A percentile compares a stretch with the other conserved stretches of the same genome.
phyloP scores from a whole-genome alignment of 768 basidiomycete species.

The Collybia sp. region DNA sequence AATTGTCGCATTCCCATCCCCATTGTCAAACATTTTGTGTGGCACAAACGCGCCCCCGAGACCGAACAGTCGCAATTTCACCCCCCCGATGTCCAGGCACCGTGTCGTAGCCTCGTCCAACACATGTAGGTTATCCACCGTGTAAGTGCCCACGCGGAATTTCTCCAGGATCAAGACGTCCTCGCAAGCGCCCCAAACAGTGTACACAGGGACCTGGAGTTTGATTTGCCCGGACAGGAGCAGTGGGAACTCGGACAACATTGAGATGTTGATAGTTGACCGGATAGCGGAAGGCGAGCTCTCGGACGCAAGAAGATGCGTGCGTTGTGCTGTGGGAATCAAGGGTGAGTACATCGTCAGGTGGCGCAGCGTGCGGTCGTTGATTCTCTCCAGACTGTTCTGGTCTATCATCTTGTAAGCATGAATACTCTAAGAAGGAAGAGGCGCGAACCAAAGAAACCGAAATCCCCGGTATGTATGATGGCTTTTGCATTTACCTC shows the following conservation, averaged over 20 bases:
- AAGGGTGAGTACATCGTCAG: slow-evolving; percentile 95
- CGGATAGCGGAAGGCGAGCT: slow-evolving; percentile 72
- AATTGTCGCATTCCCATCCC: slow-evolving; percentile 93
- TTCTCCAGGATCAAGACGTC: slow-evolving; percentile 92
- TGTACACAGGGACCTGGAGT: slow-evolving; percentile 89
- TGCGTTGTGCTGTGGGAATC: slow-evolving; percentile 77
- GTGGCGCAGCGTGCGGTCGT: slow-evolving; percentile 94
- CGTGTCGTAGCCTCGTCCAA: slow-evolving; percentile 96
- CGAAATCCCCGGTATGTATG: slow-evolving; percentile 98
- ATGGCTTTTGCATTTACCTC: slow-evolving; percentile 89
- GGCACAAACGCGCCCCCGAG: slow-evolving; percentile 92
- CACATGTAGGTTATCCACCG: slow-evolving; percentile 86
- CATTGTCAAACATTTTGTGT: slow-evolving; percentile 94
- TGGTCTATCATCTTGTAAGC: slow-evolving; percentile 48
- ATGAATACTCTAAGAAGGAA: background rate
- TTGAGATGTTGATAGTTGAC: slow-evolving; percentile 65
- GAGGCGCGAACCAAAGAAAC: slow-evolving; percentile 75
- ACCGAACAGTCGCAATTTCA: slow-evolving; percentile 92
- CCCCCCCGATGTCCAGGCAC: slow-evolving; percentile 85
- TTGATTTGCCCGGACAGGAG: slow-evolving; percentile 88
- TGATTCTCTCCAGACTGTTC: slow-evolving; percentile 81
- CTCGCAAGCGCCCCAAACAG: slow-evolving; percentile 97
- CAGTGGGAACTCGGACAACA: slow-evolving; percentile 91
- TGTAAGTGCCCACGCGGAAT: slow-evolving; percentile 78
- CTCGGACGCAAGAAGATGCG: slow-evolving; percentile 70